phyloP scores from a whole-genome alignment of 2,329 filamentous ascomycete species.

The Cercospora sp. region DNA sequence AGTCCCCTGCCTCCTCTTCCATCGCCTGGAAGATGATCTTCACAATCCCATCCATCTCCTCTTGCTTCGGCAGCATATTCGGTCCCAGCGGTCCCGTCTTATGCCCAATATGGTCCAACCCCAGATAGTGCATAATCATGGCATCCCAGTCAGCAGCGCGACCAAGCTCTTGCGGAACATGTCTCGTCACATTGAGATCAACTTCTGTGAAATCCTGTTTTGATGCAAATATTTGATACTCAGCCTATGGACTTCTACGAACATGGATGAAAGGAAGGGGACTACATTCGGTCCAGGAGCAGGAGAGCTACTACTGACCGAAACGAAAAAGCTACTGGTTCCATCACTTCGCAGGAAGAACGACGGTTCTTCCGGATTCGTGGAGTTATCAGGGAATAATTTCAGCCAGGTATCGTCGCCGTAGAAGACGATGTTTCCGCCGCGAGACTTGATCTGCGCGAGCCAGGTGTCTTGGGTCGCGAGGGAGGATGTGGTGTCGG shows the following conservation, averaged over 20 bases:
- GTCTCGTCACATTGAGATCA: slow-evolving; percentile 93
- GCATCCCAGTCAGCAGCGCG: slow-evolving; percentile 81
- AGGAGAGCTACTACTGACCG: slow-evolving; percentile 60
- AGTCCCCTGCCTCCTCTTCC: slow-evolving; percentile 62
- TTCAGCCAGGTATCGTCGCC: slow-evolving; percentile 99
- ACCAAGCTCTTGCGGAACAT: slow-evolving; percentile 74
- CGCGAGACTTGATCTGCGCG: slow-evolving; percentile 79
- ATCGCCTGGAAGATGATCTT: slow-evolving; percentile 74
- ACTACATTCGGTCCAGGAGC: not conserved
- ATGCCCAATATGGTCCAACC: slow-evolving; percentile 95
- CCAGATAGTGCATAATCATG: slow-evolving; percentile 93
- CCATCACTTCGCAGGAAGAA: slow-evolving; percentile 87
- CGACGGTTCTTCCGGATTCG: slow-evolving; percentile 3
- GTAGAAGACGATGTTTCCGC: slow-evolving; percentile 85
- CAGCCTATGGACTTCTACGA: slow-evolving; percentile 38
- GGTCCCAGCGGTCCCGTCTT: slow-evolving; percentile 83
- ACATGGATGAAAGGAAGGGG: not conserved
- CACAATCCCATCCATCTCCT: slow-evolving; percentile 88
- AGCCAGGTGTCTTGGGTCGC: slow-evolving; percentile 93
- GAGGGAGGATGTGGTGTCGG: slow-evolving; percentile 84
- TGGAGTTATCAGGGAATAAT: slow-evolving; percentile 69
- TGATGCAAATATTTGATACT: slow-evolving; percentile 33
- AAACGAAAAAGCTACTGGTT: slow-evolving; percentile 97
- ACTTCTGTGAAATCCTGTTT: slow-evolving; percentile 92
- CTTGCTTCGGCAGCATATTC: slow-evolving; percentile 90